Percentiles rank a stretch among this genome's conserved stretches.
phyloP scores from a whole-genome alignment of 345 rosid genomes.

The Brassica carinata region DNA sequence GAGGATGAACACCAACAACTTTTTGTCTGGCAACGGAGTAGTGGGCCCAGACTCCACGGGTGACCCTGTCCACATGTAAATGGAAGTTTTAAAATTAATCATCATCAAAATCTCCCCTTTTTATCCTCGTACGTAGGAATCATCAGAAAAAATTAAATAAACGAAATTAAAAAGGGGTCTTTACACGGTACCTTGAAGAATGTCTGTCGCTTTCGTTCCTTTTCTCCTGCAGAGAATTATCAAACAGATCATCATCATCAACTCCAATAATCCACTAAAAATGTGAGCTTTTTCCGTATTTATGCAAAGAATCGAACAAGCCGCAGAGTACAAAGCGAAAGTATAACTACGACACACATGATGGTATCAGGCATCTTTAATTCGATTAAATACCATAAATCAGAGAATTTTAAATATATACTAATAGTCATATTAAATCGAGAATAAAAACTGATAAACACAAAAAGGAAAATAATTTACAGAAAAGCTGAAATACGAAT shows the following conservation, averaged over 20 bases:
- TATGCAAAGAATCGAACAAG: slow-evolving; percentile 37
- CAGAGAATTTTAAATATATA: slow-evolving; percentile 36
- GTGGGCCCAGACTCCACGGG: slow-evolving; percentile 89
- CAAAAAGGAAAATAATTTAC: slow-evolving; percentile 14
- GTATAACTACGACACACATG: slow-evolving; percentile 40
- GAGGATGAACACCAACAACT: slow-evolving; percentile 96
- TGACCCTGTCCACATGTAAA: slow-evolving; percentile 74
- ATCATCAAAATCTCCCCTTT: slow-evolving; percentile 26
- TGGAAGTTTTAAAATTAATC: slow-evolving; percentile 36
- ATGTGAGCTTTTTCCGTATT: slow-evolving; percentile 4
- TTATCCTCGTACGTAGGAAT: slow-evolving; percentile 38
- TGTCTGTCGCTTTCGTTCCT: slow-evolving; percentile 85
- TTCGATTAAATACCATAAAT: slow-evolving; percentile 42
- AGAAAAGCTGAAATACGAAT: slow-evolving; percentile 43
- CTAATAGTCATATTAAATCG: slow-evolving; percentile 24
- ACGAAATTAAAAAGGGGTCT: slow-evolving; percentile 1
- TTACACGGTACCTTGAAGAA: slow-evolving; percentile 60
- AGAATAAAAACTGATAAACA: slow-evolving; percentile 38
- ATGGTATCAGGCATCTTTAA: slow-evolving; percentile 47
- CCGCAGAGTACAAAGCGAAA: slow-evolving; percentile 23
- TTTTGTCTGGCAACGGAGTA: slow-evolving; percentile 96
- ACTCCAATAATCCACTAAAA: slow-evolving; percentile 29
- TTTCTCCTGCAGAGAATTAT: slow-evolving; percentile 63
- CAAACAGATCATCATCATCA: slow-evolving; percentile 35
- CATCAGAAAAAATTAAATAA: slow-evolving; percentile 41